A percentile compares a stretch with the other conserved stretches of the same genome.
Conservation (phyloP, 495 filamentous ascomycete genomes). For the Penicillium egyptiacum region DNA sequence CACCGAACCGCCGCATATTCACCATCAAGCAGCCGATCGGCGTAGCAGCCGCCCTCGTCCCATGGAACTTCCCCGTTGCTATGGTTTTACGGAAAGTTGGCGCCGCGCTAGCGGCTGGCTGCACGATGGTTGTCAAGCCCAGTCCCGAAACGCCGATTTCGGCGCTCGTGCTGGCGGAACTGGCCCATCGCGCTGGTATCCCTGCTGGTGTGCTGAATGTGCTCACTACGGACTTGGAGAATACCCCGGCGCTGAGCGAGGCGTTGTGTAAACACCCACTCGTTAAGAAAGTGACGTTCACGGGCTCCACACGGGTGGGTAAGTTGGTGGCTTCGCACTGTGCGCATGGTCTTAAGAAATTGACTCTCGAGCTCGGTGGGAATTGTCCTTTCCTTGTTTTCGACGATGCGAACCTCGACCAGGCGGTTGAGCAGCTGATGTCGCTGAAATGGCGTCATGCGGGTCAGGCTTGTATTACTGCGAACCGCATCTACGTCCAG, state of each 20-base stretch:
- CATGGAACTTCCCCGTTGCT: conserved; percentile 64
- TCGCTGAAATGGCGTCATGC: conserved; percentile 65
- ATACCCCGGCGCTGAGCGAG: conserved; percentile 63
- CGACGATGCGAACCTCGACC: conserved; percentile 68
- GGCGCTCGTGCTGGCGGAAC: conserved; percentile 51
- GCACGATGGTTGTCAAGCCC: conserved; percentile 63
- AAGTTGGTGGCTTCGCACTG: conserved; percentile 61
- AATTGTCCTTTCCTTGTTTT: conserved; percentile 77
- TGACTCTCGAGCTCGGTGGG: conserved; percentile 71
- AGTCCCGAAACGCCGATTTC: conserved; percentile 63
- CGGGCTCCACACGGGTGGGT: conserved; percentile 65
- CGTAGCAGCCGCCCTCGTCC: conserved; percentile 62
- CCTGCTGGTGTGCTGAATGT: conserved; percentile 58
- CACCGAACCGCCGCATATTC: conserved; percentile 62
- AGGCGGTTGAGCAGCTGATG: conserved; percentile 60
- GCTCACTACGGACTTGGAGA: conserved; percentile 57
- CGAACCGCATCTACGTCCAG: conserved; percentile 72
- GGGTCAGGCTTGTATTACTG: conserved; percentile 73
- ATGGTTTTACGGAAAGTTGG: conserved; percentile 70
- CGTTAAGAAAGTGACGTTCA: conserved; percentile 74
- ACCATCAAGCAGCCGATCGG: conserved; percentile 71
- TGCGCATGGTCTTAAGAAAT: conserved; percentile 65
- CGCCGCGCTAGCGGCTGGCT: conserved; percentile 70
- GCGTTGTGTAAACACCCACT: conserved; percentile 63
- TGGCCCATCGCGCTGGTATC: conserved; percentile 55